Conservation (phyloP, 352 stramenopile genomes). For the Globisporangium abappressorium region DNA sequence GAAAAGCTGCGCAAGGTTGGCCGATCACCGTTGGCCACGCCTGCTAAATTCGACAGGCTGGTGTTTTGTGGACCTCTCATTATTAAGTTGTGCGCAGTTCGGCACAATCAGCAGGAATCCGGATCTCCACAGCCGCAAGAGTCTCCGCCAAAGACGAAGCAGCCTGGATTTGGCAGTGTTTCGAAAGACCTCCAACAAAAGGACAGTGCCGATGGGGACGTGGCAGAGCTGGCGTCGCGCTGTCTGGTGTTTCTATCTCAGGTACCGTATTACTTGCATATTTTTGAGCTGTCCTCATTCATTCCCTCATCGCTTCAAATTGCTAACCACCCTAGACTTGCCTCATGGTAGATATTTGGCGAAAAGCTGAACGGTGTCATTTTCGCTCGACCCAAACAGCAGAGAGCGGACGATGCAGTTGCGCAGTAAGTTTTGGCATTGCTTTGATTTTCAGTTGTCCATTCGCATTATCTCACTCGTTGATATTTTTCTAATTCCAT, state of each 20-base stretch:
- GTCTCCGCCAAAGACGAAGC: neutral
- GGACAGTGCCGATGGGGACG: conserved; percentile 17
- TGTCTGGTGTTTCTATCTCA: conserved; percentile 63
- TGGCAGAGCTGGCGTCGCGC: conserved; percentile 43
- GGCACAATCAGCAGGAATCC: neutral
- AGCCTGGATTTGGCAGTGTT: neutral
- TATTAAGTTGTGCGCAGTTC: conserved; percentile 33
- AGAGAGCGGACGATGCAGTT: conserved; percentile 14
- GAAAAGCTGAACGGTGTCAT: conserved; percentile 53
- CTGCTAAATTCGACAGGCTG: conserved; percentile 30
- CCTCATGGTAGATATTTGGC: conserved; percentile 47
- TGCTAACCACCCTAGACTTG: neutral
- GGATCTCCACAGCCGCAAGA: conserved; percentile 19
- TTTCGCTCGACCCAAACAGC: conserved; percentile 26
- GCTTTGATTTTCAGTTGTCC: neutral
- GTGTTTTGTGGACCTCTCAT: conserved; percentile 28
- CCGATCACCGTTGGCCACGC: conserved; percentile 1
- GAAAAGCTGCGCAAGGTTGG: conserved; percentile 21
- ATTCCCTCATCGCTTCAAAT: neutral
- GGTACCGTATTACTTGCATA: conserved; percentile 26
- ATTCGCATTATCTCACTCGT: neutral
- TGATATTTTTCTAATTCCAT: neutral
- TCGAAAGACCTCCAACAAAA: neutral
- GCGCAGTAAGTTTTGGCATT: conserved; percentile 21
- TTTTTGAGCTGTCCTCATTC: neutral